Evolutionary conservation across 495 filamentous ascomycete genomes (phyloP).

Genomic region (Lichina pygmaea): DNA sequence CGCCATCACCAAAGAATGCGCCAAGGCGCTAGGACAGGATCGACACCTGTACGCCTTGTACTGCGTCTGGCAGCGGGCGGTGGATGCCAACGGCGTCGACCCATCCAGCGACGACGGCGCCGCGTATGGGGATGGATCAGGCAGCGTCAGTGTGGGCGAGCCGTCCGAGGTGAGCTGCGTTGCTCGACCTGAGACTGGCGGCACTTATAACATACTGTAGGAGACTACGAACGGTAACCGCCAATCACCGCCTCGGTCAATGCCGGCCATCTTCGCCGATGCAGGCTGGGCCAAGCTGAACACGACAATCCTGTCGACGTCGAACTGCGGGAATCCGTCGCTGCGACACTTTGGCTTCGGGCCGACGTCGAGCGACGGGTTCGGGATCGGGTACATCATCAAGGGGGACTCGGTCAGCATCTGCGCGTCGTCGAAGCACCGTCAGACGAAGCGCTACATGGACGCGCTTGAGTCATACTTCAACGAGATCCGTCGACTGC

Average conservation of each 20-base stretch:
- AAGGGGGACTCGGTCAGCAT: conserved; percentile 85
- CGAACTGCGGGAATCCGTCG: conserved; percentile 98
- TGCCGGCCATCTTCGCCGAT: conserved; percentile 69
- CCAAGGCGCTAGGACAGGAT: conserved; percentile 81
- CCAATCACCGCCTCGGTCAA: conserved; percentile 14
- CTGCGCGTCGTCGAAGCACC: conserved; percentile 73
- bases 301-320: conserved; percentile 80
- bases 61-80: conserved; percentile 75
- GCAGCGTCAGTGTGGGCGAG: too few species aligned
- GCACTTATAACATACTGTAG: conserved; percentile 6
- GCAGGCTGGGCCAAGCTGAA: conserved; percentile 84
- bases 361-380: conserved; percentile 78
- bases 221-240: conserved; percentile 18
- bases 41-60: conserved; percentile 84
- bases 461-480: conserved; percentile 77
- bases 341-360: conserved; percentile 92
- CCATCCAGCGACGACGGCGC: conserved; percentile 7
- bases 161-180: too few species aligned
- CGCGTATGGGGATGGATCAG: too few species aligned
- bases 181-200: neutral
- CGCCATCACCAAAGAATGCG: conserved; percentile 56
- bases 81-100: conserved; percentile 43
- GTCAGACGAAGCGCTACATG: conserved; percentile 74
- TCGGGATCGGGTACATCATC: conserved; percentile 97
- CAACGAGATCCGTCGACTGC: conserved; percentile 61